Evolutionary conservation across 2,329 filamentous ascomycete genomes (phyloP).

Genomic region (Clonostachys rhizophaga): DNA sequence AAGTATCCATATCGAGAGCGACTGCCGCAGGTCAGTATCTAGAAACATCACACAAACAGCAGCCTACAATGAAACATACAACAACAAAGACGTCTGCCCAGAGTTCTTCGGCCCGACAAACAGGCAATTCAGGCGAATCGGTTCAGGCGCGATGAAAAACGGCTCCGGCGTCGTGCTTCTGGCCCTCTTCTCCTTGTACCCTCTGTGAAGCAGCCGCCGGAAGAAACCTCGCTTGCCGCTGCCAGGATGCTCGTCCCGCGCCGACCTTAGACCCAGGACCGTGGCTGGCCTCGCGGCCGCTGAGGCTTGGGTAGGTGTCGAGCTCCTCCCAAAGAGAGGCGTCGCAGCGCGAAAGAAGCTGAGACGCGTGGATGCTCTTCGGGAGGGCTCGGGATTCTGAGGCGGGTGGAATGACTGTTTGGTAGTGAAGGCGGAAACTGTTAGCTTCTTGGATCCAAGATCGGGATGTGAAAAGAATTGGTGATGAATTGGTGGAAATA

Average conservation of each 20-base stretch:
- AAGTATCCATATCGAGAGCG: conserved; percentile 29
- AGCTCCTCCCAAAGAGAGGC: conserved; percentile 11
- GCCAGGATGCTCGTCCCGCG: background rate
- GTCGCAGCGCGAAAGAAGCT: conserved; percentile 17
- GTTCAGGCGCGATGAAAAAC: conserved; percentile 6
- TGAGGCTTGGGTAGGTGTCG: conserved; percentile 3
- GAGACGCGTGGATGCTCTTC: conserved; percentile 14
- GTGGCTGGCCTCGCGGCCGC: background rate
- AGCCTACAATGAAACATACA: conserved; percentile 14
- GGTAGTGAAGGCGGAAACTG: background rate
- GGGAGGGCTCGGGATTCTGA: conserved; percentile 1
- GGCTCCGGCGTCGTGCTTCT: conserved; percentile 7
- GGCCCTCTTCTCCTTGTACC: background rate
- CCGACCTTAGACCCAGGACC: background rate
- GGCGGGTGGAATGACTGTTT: conserved; percentile 15
- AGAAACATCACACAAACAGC: background rate
- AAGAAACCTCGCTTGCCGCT: background rate
- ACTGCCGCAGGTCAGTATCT: conserved; percentile 9
- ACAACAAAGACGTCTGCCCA: conserved; percentile 31
- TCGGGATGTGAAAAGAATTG: background rate
- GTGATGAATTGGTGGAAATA: background rate
- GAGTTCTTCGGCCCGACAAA: conserved; percentile 23
- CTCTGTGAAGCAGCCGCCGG: background rate
- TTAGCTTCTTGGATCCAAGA: no score
- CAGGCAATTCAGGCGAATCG: conserved; percentile 23